Evolutionary conservation across 2,329 filamentous ascomycete genomes (phyloP).

Genomic region (Colletotrichum neosansevieriae): DNA sequence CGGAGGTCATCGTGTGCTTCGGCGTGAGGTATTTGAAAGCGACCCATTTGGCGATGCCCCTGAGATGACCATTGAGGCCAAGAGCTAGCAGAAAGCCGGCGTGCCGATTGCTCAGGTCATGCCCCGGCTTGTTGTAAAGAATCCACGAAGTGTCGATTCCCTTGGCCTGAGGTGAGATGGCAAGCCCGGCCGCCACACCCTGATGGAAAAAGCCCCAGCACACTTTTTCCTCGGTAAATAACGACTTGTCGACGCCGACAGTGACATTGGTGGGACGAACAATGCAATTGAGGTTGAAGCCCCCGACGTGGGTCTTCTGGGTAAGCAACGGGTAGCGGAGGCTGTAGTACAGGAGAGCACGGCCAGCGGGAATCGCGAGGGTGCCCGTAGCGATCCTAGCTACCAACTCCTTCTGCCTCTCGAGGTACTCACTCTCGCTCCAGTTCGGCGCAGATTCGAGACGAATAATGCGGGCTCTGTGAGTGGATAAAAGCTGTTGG

Average conservation of each 20-base stretch:
- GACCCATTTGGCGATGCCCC: conserved; percentile 94
- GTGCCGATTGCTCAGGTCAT: conserved; percentile 94
- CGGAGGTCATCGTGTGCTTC: conserved; percentile 99
- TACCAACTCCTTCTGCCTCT: conserved; percentile 91
- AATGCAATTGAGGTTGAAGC: conserved; percentile 91
- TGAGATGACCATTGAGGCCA: conserved; percentile 95
- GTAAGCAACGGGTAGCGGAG: conserved; percentile 90
- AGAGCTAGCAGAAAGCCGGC: conserved; percentile 92
- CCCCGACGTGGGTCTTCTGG: conserved; percentile 88
- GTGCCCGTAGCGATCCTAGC: conserved; percentile 89
- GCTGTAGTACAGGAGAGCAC: conserved; percentile 89
- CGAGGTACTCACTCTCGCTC: conserved; percentile 88
- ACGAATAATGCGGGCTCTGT: conserved; percentile 82
- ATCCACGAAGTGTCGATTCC: conserved; percentile 99
- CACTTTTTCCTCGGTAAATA: conserved; percentile 95
- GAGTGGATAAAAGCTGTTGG: conserved; percentile 84
- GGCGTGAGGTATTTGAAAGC: conserved; percentile 99
- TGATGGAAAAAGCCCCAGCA: conserved; percentile 99
- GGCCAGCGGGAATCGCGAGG: conserved; percentile 87
- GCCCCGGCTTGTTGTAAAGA: conserved; percentile 90
- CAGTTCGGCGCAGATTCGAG: conserved; percentile 80
- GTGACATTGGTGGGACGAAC: conserved; percentile 94
- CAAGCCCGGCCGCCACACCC: conserved; percentile 90
- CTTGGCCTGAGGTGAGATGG: conserved; percentile 88
- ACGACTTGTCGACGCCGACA: conserved; percentile 88